Conservation (phyloP, 768 basidiomycete genomes). For the Cubamyces lactineus region DNA sequence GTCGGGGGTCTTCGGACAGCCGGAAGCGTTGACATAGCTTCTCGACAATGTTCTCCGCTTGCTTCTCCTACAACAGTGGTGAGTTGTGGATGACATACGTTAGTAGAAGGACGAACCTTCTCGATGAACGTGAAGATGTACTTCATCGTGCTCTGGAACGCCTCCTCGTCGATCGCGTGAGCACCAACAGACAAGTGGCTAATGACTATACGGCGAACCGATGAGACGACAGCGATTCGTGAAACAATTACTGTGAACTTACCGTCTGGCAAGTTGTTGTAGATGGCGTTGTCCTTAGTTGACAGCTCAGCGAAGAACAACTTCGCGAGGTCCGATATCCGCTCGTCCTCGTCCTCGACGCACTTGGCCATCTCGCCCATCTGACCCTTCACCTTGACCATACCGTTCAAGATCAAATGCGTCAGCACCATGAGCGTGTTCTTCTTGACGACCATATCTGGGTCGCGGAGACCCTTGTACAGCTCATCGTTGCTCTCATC, state of each 20-base stretch:
- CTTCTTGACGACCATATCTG: constrained; percentile 91
- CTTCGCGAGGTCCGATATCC: constrained; percentile 94
- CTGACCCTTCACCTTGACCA: constrained; percentile 99
- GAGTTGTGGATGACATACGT: too few species aligned
- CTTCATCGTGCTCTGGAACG: constrained; percentile 89
- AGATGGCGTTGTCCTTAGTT: constrained; percentile 98
- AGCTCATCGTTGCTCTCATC: constrained; percentile 97
- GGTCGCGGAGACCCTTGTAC: constrained; percentile 91
- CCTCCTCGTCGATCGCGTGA: constrained; percentile 90
- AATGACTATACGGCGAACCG: constrained; percentile 63
- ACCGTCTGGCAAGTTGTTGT: constrained; percentile 98
- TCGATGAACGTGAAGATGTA: constrained; percentile 98
- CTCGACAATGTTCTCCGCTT: constrained; percentile 96
- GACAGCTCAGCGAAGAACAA: constrained; percentile 96
- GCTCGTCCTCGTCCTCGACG: constrained; percentile 83
- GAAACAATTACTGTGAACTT: constrained; percentile 28
- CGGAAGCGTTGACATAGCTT: constrained; percentile 97
- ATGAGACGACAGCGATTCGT: neutral
- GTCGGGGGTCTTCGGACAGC: constrained; percentile 82
- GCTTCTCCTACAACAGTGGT: constrained; percentile 73
- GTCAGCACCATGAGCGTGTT: constrained; percentile 99
- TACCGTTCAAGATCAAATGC: constrained; percentile 94
- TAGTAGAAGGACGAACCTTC: constrained; percentile 59
- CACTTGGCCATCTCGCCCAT: constrained; percentile 99
- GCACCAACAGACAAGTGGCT: constrained; percentile 90